Evolutionary conservation across 331 rosid species (phyloP), one percentile per base, ranked within the genome.

Genomic region (Prunus yedoensis): DNA sequence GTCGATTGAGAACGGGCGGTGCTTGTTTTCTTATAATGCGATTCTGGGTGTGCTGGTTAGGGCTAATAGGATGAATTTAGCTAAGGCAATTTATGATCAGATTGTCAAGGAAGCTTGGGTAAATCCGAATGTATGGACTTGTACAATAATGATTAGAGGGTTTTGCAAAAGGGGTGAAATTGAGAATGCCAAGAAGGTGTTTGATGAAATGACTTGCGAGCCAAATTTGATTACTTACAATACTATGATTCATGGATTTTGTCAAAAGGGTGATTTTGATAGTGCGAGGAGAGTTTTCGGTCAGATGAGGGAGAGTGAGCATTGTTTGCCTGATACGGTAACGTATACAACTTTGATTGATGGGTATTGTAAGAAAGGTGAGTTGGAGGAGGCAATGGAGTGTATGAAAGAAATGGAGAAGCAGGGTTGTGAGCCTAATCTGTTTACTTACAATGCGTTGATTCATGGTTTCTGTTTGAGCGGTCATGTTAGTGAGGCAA

Each of bases 261-360:
- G 88, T 56, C 78, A 62, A 76, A 84, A 73, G 45, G 84, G 88
- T 60, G 85, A 85, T 25, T 54, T 80, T 78, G 86, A 72, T 9
- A 74, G 67, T 70, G 88, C 93, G 10, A 62, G n/a, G 83, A 73
- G 46, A 74, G 25, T 83, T 75, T 76, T 86, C 47, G 10, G 80
- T 17, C 41, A 58, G 45, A 73, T 88, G 70, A 56, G 51, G 61
- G 84, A 66, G 35, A 51, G 82, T 56, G 53, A 78, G 75, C 57
- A 59, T 45, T 86, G 79, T 35, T 68, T 73, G 56, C 88, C 92
- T 0, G 85, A 86, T 76, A 88, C 79, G 64, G 84, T 84, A 65
- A 86, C 84, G 43, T 88, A 78, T 50, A 78, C 90, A 2, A 88
- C 86, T 70, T 80, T 88, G 87, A 80, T 88, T 50, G 82, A 86